Conservation (phyloP, 2,329 filamentous ascomycete genomes). For the Rhynchosporium agropyri region DNA sequence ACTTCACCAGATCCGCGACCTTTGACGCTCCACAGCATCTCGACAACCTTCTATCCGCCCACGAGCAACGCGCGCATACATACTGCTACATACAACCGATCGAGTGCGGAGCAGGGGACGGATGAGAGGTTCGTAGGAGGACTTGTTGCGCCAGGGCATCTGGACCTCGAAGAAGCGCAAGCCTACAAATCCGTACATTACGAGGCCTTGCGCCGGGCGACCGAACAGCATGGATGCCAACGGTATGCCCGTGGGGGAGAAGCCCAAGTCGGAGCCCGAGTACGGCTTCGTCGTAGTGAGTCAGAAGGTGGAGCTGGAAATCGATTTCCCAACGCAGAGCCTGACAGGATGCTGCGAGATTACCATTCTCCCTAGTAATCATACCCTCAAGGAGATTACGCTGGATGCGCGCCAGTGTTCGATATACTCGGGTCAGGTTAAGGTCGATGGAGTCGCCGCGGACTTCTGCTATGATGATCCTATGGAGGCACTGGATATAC, state of each 20-base stretch:
- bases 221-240: slow-evolving; percentile 37
- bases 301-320: slow-evolving; percentile 86
- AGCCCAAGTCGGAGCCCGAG: slow-evolving; percentile 20
- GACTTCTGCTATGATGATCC: slow-evolving; percentile 55
- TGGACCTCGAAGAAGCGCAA: slow-evolving; percentile 28
- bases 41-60: neutral
- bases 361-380: slow-evolving; percentile 61
- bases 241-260: slow-evolving; percentile 20
- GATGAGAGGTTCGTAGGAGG: slow-evolving; percentile 35
- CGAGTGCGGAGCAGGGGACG: slow-evolving; percentile 29
- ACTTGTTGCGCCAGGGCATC: slow-evolving; percentile 32
- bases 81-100: slow-evolving; percentile 6
- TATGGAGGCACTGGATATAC: slow-evolving; percentile 65
- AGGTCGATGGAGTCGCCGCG: slow-evolving; percentile 48
- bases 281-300: slow-evolving; percentile 62
- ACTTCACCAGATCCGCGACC: neutral
- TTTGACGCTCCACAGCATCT: neutral
- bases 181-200: slow-evolving; percentile 11
- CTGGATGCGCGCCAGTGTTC: slow-evolving; percentile 66
- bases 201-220: slow-evolving; percentile 14
- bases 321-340: slow-evolving; percentile 78
- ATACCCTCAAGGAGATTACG: slow-evolving; percentile 59
- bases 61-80: slow-evolving; percentile 11
- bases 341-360: slow-evolving; percentile 82
- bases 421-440: slow-evolving; percentile 57